These are phyloP conservation scores for Calocybe cyanea DNA, from an alignment of 768 basidiomycete genomes.

Conservation along the genomic window DNA sequence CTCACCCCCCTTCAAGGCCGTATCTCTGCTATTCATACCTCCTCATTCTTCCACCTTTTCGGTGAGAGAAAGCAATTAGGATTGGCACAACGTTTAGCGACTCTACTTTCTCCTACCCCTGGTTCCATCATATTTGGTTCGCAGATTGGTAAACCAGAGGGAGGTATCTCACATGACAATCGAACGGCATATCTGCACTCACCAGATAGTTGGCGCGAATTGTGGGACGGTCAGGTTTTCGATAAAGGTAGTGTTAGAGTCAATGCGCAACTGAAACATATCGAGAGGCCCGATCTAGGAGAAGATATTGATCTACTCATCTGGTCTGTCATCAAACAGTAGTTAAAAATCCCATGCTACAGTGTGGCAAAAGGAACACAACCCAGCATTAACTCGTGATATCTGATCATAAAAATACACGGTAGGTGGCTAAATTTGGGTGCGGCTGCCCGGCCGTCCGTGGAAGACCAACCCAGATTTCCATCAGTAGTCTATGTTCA, in stretches of 20 bases:
- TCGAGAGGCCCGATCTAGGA: conserved; percentile 8
- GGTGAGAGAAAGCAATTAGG: conserved; percentile 31
- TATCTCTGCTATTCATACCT: conserved; percentile 46
- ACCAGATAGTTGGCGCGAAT: conserved; percentile 29
- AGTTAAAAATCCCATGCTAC: conserved; percentile 2
- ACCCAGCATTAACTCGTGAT: too few species aligned
- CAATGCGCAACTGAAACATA: conserved; percentile 18
- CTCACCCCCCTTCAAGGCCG: conserved; percentile 44
- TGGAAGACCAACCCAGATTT: too few species aligned
- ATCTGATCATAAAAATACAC: too few species aligned
- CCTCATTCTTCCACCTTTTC: conserved; percentile 54
- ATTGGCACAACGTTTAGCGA: conserved; percentile 38
- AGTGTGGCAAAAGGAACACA: neutral
- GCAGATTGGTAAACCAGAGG: conserved; percentile 30
- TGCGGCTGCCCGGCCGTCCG: too few species aligned
- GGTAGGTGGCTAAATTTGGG: too few species aligned
- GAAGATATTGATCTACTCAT: conserved; percentile 12
- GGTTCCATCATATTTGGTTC: conserved; percentile 46
- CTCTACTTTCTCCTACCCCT: conserved; percentile 36
- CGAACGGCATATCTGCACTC: conserved; percentile 31
- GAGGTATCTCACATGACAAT: conserved; percentile 21
- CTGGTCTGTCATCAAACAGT: conserved; percentile 24
- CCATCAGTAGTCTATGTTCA: too few species aligned
- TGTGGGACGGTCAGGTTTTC: conserved; percentile 35
- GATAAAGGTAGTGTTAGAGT: conserved; percentile 27